These are phyloP conservation scores for Neurospora africana DNA, from an alignment of 495 filamentous ascomycete genomes.

Conservation along the genomic window DNA sequence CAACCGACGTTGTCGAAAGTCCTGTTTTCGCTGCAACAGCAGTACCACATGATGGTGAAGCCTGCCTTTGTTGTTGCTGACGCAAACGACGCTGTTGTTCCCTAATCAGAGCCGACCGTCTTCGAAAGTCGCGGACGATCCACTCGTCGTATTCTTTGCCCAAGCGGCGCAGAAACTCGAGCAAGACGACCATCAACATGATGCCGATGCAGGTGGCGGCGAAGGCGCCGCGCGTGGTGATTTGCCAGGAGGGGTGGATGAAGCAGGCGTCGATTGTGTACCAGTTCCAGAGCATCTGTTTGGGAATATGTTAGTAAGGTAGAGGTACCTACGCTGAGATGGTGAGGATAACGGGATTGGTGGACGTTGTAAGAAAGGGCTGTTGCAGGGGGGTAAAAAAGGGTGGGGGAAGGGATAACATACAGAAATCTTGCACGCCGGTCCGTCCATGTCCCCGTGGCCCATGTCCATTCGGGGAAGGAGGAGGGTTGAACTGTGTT, in stretches of 20 bases:
- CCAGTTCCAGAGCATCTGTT: conserved; percentile 52
- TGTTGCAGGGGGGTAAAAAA: neutral
- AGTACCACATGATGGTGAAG: too few species aligned
- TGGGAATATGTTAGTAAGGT: neutral
- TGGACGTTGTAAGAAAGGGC: neutral
- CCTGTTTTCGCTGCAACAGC: neutral
- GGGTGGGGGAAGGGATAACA: neutral
- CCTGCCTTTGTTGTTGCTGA: neutral
- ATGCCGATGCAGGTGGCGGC: conserved; percentile 50
- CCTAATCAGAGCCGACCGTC: conserved; percentile 11
- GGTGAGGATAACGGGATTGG: neutral
- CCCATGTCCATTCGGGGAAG: conserved; percentile 2
- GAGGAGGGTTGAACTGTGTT: neutral
- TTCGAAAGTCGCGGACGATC: conserved; percentile 30
- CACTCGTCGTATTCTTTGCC: conserved; percentile 44
- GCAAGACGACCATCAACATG: conserved; percentile 40
- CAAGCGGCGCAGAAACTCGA: conserved; percentile 42
- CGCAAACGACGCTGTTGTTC: neutral
- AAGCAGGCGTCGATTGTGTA: conserved; percentile 44
- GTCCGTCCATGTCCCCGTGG: conserved; percentile 8
- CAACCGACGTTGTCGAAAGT: neutral
- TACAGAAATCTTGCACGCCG: conserved; percentile 16
- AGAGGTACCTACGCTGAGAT: neutral
- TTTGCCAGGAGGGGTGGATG: conserved; percentile 37
- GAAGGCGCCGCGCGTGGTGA: conserved; percentile 37